Evolutionary conservation across 2,329 filamentous ascomycete species (phyloP), one percentile per base, ranked within the genome.

Genomic region (Arachnomyces sp.): DNA sequence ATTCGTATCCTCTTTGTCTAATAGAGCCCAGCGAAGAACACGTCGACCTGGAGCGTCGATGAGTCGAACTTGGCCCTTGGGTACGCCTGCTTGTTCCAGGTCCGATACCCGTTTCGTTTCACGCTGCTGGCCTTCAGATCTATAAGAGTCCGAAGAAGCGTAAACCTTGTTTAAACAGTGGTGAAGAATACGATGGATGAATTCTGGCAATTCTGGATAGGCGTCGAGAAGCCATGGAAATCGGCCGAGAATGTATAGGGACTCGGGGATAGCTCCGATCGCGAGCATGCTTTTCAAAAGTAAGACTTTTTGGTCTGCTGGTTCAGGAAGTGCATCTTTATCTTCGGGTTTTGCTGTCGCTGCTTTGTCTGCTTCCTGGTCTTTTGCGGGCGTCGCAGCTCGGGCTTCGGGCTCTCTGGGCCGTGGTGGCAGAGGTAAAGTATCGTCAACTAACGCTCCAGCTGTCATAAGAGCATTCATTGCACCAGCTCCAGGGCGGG

Each of bases 141-240:
- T 46, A 40, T 73, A 49, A 11, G 77, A 76, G 28, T 67, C 65
- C 8, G 73, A 52, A 2, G 64, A 59, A 18, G 71, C 66, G 48
- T 82, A 81, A 4, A 98, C 77, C 49, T 88, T 85, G 54, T 81
- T 80, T 38, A 98, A 67, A 31, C 81, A 90, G 49, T 92, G 79
- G 50, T 88, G 79, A 2, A 94, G 69, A 18, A 98, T 83, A 28
- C 93, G 86, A 61, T 94, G 84, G 37, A 96, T 76, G 40, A 81
- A 81, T 25, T 84, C 79, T 2, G 86, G 76, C 8, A 96, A 73
- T 34, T 94, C 86, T 1, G 85, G 81, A 49, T 85, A 90, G 3
- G 81, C 77, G 43, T 95, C 88, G 8, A 87, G 76, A 35, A 98
- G 74, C 89, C 92, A 98, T 11, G 88, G 86, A 53, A 94, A 94